Percentiles rank a stretch among this genome's conserved stretches.
Evolutionary conservation across 768 basidiomycete genomes (phyloP).

Genomic region (Favolaschia claudopus): DNA sequence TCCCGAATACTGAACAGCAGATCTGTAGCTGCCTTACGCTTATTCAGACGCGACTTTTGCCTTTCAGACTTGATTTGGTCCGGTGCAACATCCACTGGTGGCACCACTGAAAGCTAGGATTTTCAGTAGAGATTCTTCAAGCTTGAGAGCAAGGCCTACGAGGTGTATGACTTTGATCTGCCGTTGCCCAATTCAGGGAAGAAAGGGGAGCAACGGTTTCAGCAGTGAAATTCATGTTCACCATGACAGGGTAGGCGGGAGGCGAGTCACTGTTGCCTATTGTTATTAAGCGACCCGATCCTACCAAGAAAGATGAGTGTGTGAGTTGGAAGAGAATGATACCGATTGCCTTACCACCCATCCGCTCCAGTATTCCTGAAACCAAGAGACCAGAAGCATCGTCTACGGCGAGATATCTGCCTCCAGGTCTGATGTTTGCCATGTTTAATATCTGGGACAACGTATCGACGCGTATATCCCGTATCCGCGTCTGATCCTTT

Average conservation of each 20-base stretch:
- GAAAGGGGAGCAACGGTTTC: conserved; percentile 59
- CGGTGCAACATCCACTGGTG: conserved; percentile 63
- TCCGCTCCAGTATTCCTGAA: conserved; percentile 81
- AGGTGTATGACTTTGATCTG: conserved; percentile 77
- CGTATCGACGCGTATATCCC: conserved; percentile 86
- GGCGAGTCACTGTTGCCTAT: conserved; percentile 93
- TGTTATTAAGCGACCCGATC: conserved; percentile 80
- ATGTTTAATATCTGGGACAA: conserved; percentile 88
- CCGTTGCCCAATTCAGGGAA: conserved; percentile 91
- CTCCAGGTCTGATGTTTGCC: conserved; percentile 84
- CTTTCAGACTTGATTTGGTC: conserved; percentile 74
- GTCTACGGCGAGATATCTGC: conserved; percentile 89
- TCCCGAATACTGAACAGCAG: conserved; percentile 69
- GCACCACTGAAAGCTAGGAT: conserved; percentile 52
- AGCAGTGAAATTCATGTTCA: conserved; percentile 85
- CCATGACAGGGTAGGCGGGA: conserved; percentile 86
- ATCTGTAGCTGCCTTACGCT: conserved; percentile 77
- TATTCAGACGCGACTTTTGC: conserved; percentile 74
- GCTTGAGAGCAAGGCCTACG: conserved; percentile 45
- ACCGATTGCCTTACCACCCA: conserved; percentile 68
- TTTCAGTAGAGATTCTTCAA: conserved; percentile 15
- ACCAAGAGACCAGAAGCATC: conserved; percentile 91
- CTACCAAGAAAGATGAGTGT: conserved; percentile 44
- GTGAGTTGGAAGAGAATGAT: conserved; percentile 23
- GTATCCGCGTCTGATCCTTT: conserved; percentile 83